These are phyloP conservation scores for Sugiyamaella mastotermitis DNA, from an alignment of 805 yeast species.

Conservation along the genomic window DNA sequence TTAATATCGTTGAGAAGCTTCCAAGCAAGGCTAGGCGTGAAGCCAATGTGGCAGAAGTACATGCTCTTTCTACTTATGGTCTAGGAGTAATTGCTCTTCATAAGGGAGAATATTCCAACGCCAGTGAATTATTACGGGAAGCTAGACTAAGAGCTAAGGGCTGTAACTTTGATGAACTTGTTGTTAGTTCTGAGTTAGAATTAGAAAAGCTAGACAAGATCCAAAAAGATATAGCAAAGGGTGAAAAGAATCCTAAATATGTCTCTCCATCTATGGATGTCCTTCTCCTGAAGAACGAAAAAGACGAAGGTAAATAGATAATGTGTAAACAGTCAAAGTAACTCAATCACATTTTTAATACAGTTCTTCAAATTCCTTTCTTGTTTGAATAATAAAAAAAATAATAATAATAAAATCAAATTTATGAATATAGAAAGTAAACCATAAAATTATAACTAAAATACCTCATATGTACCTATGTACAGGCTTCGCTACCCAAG, in stretches of 20 bases:
- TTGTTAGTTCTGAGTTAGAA: slow-evolving; percentile 62
- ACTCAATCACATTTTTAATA: too few species aligned
- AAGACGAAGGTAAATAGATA: slow-evolving; percentile 6
- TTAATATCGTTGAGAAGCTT: slow-evolving; percentile 38
- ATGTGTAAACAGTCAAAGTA: background rate
- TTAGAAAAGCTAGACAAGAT: slow-evolving; percentile 43
- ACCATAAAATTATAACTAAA: too few species aligned
- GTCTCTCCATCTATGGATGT: slow-evolving; percentile 19
- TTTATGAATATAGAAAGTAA: too few species aligned
- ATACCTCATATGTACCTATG: too few species aligned
- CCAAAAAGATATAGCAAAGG: slow-evolving; percentile 3
- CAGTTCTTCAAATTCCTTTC: too few species aligned
- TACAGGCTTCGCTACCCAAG: too few species aligned
- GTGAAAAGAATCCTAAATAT: slow-evolving; percentile 7
- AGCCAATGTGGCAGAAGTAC: slow-evolving; percentile 50
- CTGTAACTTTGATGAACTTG: slow-evolving; percentile 56
- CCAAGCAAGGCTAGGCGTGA: slow-evolving; percentile 34
- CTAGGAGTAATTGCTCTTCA: slow-evolving; percentile 76
- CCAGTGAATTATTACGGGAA: slow-evolving; percentile 58
- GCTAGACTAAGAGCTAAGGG: slow-evolving; percentile 66
- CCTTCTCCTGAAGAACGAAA: slow-evolving; percentile 11
- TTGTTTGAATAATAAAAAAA: too few species aligned
- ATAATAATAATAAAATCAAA: too few species aligned
- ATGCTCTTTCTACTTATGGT: slow-evolving; percentile 79
- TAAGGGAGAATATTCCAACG: slow-evolving; percentile 46